Evolutionary conservation across 2,329 filamentous ascomycete genomes (phyloP).

Genomic region (Raffaelea deltoideospora): DNA sequence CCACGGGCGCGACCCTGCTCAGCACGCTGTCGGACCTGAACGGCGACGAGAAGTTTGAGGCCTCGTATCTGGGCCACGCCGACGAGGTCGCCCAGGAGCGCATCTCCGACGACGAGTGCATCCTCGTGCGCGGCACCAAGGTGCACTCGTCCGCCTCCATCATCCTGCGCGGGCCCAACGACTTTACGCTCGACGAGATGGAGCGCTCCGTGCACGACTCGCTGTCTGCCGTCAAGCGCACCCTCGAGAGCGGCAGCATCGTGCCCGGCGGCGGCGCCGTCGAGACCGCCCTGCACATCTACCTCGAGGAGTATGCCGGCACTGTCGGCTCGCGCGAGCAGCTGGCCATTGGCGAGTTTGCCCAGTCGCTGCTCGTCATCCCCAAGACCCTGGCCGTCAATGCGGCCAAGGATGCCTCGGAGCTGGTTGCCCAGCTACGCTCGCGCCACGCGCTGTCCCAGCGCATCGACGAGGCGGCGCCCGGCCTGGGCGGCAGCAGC

Average conservation of each 20-base stretch:
- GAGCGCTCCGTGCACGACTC: constrained; percentile 97
- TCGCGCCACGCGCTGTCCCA: constrained; percentile 90
- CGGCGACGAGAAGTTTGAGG: constrained; percentile 91
- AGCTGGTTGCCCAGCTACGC: constrained; percentile 88
- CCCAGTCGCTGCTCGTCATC: constrained; percentile 82
- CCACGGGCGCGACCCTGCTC: constrained; percentile 83
- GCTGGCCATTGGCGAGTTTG: constrained; percentile 94
- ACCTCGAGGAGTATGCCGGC: constrained; percentile 95
- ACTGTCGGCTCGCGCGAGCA: constrained; percentile 95
- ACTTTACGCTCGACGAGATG: constrained; percentile 97
- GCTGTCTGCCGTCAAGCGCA: constrained; percentile 90
- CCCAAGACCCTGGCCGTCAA: constrained; percentile 96
- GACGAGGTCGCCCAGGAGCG: constrained; percentile 97
- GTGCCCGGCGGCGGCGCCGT: constrained; percentile 93
- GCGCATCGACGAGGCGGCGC: constrained; percentile 56
- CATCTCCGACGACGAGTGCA: constrained; percentile 98
- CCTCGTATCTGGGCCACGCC: constrained; percentile 74
- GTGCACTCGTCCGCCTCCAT: constrained; percentile 86
- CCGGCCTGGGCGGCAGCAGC: not conserved
- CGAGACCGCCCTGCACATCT: constrained; percentile 98
- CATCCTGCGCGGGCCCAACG: constrained; percentile 88
- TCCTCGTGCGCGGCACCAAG: constrained; percentile 91
- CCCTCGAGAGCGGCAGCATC: constrained; percentile 89
- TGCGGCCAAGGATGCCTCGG: constrained; percentile 88
- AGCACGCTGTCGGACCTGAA: constrained; percentile 92